A percentile compares a stretch with the other conserved stretches of the same genome.
Conservation (phyloP, 306 rosid species). For the Herpetospermum pedunculosum region DNA sequence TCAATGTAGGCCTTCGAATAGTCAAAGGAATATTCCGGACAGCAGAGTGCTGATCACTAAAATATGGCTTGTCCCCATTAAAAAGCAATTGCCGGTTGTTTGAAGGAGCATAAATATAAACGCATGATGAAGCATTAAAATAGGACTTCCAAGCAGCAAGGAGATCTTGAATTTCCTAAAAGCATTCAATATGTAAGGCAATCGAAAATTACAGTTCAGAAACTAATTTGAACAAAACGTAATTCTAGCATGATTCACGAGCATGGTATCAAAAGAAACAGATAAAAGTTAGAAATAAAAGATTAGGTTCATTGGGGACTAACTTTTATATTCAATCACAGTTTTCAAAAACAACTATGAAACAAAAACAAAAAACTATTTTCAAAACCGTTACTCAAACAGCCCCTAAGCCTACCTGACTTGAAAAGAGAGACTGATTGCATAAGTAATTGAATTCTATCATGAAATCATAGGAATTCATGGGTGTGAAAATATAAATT, state of each 20-base stretch:
- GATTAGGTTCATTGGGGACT: not conserved
- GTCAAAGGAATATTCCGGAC: conserved; percentile 56
- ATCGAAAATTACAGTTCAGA: conserved; percentile 9
- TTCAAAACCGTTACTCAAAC: not conserved
- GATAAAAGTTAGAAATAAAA: not conserved
- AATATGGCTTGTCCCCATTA: conserved; percentile 56
- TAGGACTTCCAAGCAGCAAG: conserved; percentile 73
- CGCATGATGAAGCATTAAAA: conserved; percentile 62
- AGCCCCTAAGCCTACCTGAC: not conserved
- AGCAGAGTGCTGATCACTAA: conserved; percentile 34
- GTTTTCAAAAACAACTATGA: not conserved
- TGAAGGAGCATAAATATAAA: conserved; percentile 71
- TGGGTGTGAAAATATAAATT: not conserved
- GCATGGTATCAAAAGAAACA: not conserved
- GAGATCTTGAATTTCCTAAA: conserved; percentile 88
- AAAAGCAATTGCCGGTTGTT: conserved; percentile 72
- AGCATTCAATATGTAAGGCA: conserved; percentile 15
- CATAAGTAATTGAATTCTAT: not conserved
- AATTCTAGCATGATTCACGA: not conserved
- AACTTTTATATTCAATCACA: not conserved
- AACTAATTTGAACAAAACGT: not conserved
- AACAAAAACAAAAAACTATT: not conserved
- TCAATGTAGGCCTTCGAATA: conserved; percentile 72
- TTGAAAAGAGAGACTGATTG: not conserved
- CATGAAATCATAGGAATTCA: not conserved